A percentile compares a stretch with the other conserved stretches of the same genome.
Conservation (phyloP, 495 filamentous ascomycete species). For the Xylaria castorea region DNA sequence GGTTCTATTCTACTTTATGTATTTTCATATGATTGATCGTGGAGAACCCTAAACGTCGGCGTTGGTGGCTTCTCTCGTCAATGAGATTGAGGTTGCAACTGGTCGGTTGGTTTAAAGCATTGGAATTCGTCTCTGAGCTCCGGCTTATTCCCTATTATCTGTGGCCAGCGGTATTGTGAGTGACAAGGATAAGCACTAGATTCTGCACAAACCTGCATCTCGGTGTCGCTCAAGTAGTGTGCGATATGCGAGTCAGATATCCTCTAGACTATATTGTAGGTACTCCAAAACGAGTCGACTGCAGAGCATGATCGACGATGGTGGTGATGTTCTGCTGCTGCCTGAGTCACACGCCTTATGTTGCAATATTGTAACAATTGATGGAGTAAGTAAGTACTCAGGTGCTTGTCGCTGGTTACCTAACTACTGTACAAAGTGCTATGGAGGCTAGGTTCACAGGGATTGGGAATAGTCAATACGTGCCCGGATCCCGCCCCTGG, state of each 20-base stretch:
- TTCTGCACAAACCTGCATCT: conserved; percentile 8
- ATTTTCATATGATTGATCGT: background rate
- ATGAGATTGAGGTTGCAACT: background rate
- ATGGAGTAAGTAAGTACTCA: background rate
- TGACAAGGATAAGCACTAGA: conserved; percentile 5
- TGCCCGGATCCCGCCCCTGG: conserved; percentile 1
- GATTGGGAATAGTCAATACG: conserved; percentile 12
- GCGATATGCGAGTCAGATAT: conserved; percentile 16
- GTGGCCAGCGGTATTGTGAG: background rate
- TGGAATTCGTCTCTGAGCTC: background rate
- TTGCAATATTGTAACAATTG: conserved; percentile 4
- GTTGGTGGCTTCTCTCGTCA: background rate
- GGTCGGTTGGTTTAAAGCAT: background rate
- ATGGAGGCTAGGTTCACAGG: background rate
- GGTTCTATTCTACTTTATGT: background rate
- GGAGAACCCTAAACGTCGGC: background rate
- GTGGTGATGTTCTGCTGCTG: conserved; percentile 15
- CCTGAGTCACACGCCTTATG: conserved; percentile 18
- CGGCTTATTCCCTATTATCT: background rate
- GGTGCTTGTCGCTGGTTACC: background rate
- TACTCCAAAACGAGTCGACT: conserved; percentile 10
- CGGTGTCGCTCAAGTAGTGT: background rate
- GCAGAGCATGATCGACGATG: conserved; percentile 7
- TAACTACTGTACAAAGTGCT: too few species aligned
- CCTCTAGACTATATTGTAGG: too few species aligned